Evolutionary conservation across 1,284 basidiomycete species (phyloP).

Genomic region (Rhizopogon hawkerae): DNA sequence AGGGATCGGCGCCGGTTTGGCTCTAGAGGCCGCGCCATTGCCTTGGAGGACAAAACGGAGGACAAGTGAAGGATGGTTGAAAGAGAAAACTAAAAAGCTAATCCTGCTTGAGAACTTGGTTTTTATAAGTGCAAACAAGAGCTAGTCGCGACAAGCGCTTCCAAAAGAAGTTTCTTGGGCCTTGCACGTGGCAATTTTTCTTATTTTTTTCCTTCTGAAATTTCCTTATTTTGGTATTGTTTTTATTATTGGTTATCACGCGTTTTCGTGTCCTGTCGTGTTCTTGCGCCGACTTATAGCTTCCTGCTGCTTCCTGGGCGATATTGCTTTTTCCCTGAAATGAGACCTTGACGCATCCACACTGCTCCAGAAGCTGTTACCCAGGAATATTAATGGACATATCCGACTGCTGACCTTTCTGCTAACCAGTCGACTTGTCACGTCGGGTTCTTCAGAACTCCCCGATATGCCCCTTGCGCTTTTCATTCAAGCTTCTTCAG

Average conservation of each 20-base stretch:
- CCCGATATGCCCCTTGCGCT: neutral
- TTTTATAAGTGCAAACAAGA: slow-evolving; percentile 14
- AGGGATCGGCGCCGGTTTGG: slow-evolving; percentile 37
- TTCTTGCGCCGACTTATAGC: no score
- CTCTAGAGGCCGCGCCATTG: slow-evolving; percentile 24
- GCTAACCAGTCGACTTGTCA: neutral
- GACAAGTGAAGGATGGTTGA: slow-evolving; percentile 1
- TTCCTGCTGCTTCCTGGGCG: neutral
- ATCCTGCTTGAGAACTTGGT: slow-evolving; percentile 13
- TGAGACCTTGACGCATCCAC: no score
- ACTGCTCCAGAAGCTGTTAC: no score
- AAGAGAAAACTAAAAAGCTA: slow-evolving; percentile 1
- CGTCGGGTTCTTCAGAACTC: neutral
- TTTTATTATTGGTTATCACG: no score
- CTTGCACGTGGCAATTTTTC: slow-evolving; percentile 1
- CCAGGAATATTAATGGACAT: neutral
- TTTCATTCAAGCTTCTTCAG: neutral
- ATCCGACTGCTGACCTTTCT: neutral
- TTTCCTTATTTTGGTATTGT: neutral
- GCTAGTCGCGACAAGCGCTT: slow-evolving; percentile 16
- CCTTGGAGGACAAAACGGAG: slow-evolving; percentile 1
- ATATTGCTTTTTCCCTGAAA: neutral
- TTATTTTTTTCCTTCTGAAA: neutral
- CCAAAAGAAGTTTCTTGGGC: slow-evolving; percentile 17
- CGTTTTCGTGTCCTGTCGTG: neutral